phyloP scores from a whole-genome alignment of 2,329 filamentous ascomycete genomes.

The Gnomoniopsis sp. region DNA sequence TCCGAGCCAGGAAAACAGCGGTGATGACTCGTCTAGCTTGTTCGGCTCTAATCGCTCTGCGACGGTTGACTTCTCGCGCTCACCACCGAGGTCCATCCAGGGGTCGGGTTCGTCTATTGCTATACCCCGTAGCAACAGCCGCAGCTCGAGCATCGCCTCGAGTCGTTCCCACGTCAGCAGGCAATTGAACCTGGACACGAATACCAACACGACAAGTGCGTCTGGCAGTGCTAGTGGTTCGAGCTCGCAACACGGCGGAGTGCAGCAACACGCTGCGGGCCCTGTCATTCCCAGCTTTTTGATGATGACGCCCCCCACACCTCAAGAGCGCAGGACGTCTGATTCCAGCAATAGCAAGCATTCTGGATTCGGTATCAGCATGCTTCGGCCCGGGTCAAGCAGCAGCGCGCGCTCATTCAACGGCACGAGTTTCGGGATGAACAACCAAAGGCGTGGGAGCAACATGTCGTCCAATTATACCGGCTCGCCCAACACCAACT shows the following conservation, averaged over 20 bases:
- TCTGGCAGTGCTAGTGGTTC: slow-evolving; percentile 24
- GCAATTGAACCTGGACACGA: slow-evolving; percentile 15
- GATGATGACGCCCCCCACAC: slow-evolving; percentile 47
- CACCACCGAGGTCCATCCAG: slow-evolving; percentile 51
- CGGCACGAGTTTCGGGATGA: slow-evolving; percentile 16
- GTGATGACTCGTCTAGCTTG: slow-evolving; percentile 55
- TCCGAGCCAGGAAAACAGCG: slow-evolving; percentile 44
- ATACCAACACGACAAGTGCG: slow-evolving; percentile 1
- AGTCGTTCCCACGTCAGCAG: slow-evolving; percentile 39
- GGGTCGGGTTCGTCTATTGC: slow-evolving; percentile 47
- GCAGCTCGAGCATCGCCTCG: slow-evolving; percentile 50
- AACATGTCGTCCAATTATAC: slow-evolving; percentile 8
- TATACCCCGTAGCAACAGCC: slow-evolving; percentile 42
- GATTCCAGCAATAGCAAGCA: slow-evolving; percentile 15
- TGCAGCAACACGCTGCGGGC: slow-evolving; percentile 12
- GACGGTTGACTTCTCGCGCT: slow-evolving; percentile 56
- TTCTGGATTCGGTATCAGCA: slow-evolving; percentile 19
- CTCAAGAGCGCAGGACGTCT: slow-evolving; percentile 23
- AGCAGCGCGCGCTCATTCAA: slow-evolving; percentile 22
- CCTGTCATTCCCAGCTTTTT: slow-evolving; percentile 36
- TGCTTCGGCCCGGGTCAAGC: slow-evolving; percentile 23
- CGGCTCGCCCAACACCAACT: not conserved
- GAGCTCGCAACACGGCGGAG: slow-evolving; percentile 13
- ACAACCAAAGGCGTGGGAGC: slow-evolving; percentile 16
- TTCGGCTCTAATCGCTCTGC: slow-evolving; percentile 41